These are phyloP conservation scores for Salvia rosmarinus DNA, from an alignment of 257 asterid species.

Conservation along the genomic window DNA sequence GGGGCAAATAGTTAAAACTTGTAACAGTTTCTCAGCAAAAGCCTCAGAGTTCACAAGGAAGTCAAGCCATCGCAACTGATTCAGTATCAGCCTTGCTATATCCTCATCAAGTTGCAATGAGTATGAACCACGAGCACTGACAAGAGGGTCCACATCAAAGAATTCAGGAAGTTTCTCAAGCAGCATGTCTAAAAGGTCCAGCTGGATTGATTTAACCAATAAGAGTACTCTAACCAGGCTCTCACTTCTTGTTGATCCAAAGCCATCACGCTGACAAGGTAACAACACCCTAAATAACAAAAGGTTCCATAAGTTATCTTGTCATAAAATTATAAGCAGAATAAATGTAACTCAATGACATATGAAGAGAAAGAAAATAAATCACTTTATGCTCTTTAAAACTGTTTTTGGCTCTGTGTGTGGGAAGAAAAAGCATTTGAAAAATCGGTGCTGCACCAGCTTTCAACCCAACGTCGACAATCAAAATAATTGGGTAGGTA, in stretches of 20 bases:
- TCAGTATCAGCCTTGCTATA: constrained; percentile 69
- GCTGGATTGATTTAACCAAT: constrained; percentile 69
- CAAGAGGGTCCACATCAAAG: constrained; percentile 53
- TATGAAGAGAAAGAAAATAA: neutral
- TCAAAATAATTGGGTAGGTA: constrained; percentile 4
- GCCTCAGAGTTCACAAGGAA: constrained; percentile 74
- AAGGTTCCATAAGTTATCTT: constrained; percentile 13
- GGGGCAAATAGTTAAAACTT: constrained; percentile 76
- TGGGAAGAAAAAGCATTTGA: constrained; percentile 10
- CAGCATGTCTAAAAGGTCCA: constrained; percentile 64
- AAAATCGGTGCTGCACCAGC: neutral
- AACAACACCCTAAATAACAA: constrained; percentile 57
- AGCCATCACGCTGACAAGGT: constrained; percentile 68
- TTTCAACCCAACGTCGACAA: neutral
- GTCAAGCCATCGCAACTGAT: constrained; percentile 89
- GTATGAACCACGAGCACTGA: constrained; percentile 41
- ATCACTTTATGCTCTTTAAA: neutral
- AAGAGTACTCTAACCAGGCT: constrained; percentile 64
- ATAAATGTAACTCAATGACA: neutral
- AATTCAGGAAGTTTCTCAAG: constrained; percentile 90
- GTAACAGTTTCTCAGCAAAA: constrained; percentile 71
- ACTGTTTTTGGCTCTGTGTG: neutral
- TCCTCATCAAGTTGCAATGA: constrained; percentile 64
- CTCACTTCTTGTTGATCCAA: constrained; percentile 53
- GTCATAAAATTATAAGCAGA: constrained; percentile 2